A percentile compares a stretch with the other conserved stretches of the same genome.
phyloP scores from a whole-genome alignment of 2,329 filamentous ascomycete genomes.

The Apiospora aurea region DNA sequence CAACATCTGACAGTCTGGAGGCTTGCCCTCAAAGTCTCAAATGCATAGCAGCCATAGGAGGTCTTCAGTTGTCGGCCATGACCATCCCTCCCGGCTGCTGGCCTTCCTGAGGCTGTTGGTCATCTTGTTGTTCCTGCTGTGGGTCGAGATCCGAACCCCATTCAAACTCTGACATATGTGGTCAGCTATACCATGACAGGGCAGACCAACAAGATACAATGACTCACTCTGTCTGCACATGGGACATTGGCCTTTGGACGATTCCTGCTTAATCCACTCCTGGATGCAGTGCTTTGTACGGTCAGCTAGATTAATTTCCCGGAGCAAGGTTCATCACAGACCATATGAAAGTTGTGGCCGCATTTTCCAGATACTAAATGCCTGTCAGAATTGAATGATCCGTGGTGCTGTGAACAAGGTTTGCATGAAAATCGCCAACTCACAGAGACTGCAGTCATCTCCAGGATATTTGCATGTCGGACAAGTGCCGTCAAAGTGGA shows the following conservation, averaged over 20 bases:
- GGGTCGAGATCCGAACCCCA: slow-evolving; percentile 36
- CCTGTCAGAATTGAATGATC: slow-evolving; percentile 20
- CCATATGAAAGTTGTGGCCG: slow-evolving; percentile 98
- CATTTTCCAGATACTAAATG: slow-evolving; percentile 88
- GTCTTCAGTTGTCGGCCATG: slow-evolving; percentile 22
- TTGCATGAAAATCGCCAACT: slow-evolving; percentile 43
- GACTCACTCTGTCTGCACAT: slow-evolving; percentile 93
- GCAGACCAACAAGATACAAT: not conserved
- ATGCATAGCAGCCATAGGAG: not conserved
- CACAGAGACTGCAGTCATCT: slow-evolving; percentile 91
- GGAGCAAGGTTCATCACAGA: slow-evolving; percentile 57
- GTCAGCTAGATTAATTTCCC: slow-evolving; percentile 32
- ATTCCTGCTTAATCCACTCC: slow-evolving; percentile 95
- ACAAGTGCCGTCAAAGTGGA: slow-evolving; percentile 97
- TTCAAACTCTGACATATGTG: slow-evolving; percentile 40
- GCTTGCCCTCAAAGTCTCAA: not conserved
- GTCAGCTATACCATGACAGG: slow-evolving; percentile 25
- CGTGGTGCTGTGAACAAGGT: not conserved
- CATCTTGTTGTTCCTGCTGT: slow-evolving; percentile 32
- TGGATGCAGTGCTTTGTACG: slow-evolving; percentile 83
- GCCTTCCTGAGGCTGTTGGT: slow-evolving; percentile 30
- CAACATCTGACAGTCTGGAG: not conserved
- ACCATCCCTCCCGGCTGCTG: slow-evolving; percentile 6
- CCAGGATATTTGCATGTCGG: slow-evolving; percentile 98
- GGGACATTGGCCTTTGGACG: slow-evolving; percentile 90